These are phyloP conservation scores for Wickerhamomyces sp. DNA, from an alignment of 1,139 yeast genomes.

Conservation along the genomic window DNA sequence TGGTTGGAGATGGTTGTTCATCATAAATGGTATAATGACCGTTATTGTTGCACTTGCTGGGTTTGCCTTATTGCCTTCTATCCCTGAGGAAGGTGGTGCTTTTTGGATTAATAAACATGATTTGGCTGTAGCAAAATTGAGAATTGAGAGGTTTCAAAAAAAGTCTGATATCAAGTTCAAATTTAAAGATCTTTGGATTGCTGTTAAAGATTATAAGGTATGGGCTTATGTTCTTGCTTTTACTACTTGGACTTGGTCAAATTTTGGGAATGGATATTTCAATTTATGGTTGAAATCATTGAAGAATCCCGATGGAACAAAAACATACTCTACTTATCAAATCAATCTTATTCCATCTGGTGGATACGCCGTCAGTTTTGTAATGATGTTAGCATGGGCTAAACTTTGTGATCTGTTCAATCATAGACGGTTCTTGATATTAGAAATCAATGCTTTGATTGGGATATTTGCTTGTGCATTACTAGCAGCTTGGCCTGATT, in stretches of 20 bases:
- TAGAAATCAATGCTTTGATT: conserved; percentile 6
- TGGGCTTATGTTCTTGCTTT: conserved; percentile 40
- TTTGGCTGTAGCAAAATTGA: conserved; percentile 10
- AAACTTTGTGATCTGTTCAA: conserved; percentile 15
- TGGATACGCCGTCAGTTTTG: conserved; percentile 17
- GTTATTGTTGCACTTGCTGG: conserved; percentile 34
- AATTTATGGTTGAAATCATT: conserved; percentile 24
- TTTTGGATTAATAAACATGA: conserved; percentile 17
- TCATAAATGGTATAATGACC: conserved; percentile 64
- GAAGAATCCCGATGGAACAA: conserved; percentile 15
- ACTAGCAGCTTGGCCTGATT: conserved; percentile 21
- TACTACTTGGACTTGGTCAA: conserved; percentile 14
- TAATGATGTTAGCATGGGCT: conserved; percentile 10
- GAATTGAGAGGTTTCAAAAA: conserved; percentile 24
- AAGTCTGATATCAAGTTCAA: conserved; percentile 17
- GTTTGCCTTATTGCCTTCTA: conserved; percentile 26
- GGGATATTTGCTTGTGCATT: conserved; percentile 6
- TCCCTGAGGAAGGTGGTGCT: conserved; percentile 38
- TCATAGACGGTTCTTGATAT: conserved; percentile 8
- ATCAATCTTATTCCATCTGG: conserved; percentile 27
- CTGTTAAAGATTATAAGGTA: conserved; percentile 9
- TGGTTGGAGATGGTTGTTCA: conserved; percentile 79
- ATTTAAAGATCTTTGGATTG: not conserved
- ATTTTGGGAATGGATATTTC: conserved; percentile 12
- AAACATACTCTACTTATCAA: conserved; percentile 16